Percentiles rank a stretch among this genome's conserved stretches.
These are phyloP conservation scores for Sclerotinia spermophila DNA, from an alignment of 2,329 filamentous ascomycete genomes.

Conservation along the genomic window DNA sequence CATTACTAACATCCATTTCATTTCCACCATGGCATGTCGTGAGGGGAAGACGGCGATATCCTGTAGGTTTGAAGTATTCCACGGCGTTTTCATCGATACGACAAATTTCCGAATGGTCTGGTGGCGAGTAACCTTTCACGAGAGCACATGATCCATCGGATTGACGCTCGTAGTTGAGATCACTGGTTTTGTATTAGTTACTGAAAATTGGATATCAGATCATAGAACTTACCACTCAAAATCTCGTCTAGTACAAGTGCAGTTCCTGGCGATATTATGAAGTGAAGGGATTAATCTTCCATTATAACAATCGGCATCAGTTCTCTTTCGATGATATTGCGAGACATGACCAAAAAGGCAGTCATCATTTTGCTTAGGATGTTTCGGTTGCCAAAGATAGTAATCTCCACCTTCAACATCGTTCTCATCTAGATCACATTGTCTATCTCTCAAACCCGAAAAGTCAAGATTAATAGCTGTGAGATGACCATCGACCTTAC, in stretches of 20 bases:
- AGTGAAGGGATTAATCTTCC: slow-evolving; percentile 66
- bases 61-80: slow-evolving; percentile 80
- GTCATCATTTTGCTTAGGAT: slow-evolving; percentile 71
- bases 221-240: slow-evolving; percentile 75
- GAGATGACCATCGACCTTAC: slow-evolving; percentile 53
- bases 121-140: slow-evolving; percentile 67
- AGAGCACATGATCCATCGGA: slow-evolving; percentile 72
- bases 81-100: slow-evolving; percentile 60
- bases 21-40: slow-evolving; percentile 78
- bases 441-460: slow-evolving; percentile 67
- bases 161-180: slow-evolving; percentile 88
- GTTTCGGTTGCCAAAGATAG: slow-evolving; percentile 79
- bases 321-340: slow-evolving; percentile 86
- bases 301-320: slow-evolving; percentile 77
- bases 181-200: slow-evolving; percentile 44
- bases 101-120: slow-evolving; percentile 57
- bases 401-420: slow-evolving; percentile 67
- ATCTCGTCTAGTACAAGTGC: slow-evolving; percentile 77
- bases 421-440: slow-evolving; percentile 66
- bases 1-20: slow-evolving; percentile 61
- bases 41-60: slow-evolving; percentile 84
- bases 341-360: slow-evolving; percentile 92
- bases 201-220: not conserved
- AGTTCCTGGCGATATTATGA: slow-evolving; percentile 69
- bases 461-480: slow-evolving; percentile 87